Evolutionary conservation across 2,329 filamentous ascomycete species (phyloP).

Genomic region (Arthrobotrys sinensis): DNA sequence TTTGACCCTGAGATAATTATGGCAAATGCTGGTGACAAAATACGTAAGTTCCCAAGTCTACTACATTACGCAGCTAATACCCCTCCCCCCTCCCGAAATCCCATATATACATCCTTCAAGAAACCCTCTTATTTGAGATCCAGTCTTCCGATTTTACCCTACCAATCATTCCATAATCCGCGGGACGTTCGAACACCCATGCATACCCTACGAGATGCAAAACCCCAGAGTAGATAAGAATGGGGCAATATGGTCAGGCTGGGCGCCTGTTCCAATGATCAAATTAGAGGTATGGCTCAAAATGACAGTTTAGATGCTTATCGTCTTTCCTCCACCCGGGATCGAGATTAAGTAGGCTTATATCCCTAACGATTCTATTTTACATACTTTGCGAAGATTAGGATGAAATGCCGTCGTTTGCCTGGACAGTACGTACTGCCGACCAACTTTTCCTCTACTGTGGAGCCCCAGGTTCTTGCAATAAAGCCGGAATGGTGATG

Average conservation of each 20-base stretch:
- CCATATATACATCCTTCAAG: too few species aligned
- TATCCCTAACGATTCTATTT: not conserved
- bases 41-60: slow-evolving; percentile 67
- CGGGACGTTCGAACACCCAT: slow-evolving; percentile 75
- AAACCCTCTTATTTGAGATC: not conserved
- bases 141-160: slow-evolving; percentile 76
- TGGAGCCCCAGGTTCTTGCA: slow-evolving; percentile 77
- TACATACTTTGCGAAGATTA: slow-evolving; percentile 10
- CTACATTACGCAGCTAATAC: too few species aligned
- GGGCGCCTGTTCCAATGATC: slow-evolving; percentile 69
- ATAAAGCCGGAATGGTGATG: slow-evolving; percentile 79
- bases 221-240: slow-evolving; percentile 69
- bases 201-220: slow-evolving; percentile 75
- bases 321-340: too few species aligned
- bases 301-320: not conserved
- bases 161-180: slow-evolving; percentile 77
- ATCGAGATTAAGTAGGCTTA: too few species aligned
- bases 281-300: slow-evolving; percentile 68
- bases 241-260: slow-evolving; percentile 72
- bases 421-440: slow-evolving; percentile 72
- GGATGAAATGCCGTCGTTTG: slow-evolving; percentile 66
- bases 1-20: slow-evolving; percentile 67
- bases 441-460: slow-evolving; percentile 80
- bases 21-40: slow-evolving; percentile 70
- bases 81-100: too few species aligned